Evolutionary conservation across 352 stramenopile genomes (phyloP).

Genomic region (Phytophthora agathidicida): DNA sequence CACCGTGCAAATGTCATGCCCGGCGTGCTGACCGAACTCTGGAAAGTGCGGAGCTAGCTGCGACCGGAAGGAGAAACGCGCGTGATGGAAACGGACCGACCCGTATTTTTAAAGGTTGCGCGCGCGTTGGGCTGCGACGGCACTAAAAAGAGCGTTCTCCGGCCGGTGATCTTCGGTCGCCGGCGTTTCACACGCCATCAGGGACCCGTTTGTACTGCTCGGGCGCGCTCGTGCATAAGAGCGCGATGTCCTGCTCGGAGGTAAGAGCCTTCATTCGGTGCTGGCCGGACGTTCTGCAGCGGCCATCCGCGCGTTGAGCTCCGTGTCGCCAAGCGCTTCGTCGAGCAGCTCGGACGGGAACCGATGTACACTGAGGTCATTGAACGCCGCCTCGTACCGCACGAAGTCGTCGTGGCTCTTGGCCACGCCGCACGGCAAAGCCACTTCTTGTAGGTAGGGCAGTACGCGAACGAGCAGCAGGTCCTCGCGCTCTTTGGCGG

Average conservation of each 20-base stretch:
- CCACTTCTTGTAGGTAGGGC: slow-evolving; percentile 54
- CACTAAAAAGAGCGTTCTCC: too few relatives aligned
- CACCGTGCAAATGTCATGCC: slow-evolving; percentile 61
- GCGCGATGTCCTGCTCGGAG: too few relatives aligned
- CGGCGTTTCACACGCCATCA: slow-evolving; percentile 40
- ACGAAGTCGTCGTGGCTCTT: slow-evolving; percentile 60
- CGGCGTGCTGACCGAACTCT: slow-evolving; percentile 7
- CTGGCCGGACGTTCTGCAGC: slow-evolving; percentile 18
- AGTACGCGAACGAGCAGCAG: slow-evolving; percentile 58
- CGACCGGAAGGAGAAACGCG: slow-evolving; percentile 23
- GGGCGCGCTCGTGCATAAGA: slow-evolving; percentile 15
- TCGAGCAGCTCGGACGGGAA: slow-evolving; percentile 24
- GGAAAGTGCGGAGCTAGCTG: slow-evolving; percentile 21
- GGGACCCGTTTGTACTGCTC: slow-evolving; percentile 1
- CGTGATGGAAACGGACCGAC: slow-evolving; percentile 42
- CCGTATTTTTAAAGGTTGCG: slow-evolving; percentile 19
- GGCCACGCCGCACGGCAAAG: slow-evolving; percentile 44
- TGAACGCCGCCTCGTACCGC: slow-evolving; percentile 79
- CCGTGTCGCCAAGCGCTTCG: slow-evolving; percentile 12
- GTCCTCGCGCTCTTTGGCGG: slow-evolving; percentile 39
- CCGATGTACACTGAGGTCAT: slow-evolving; percentile 54
- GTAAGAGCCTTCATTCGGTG: slow-evolving; percentile 10
- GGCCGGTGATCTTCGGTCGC: slow-evolving; percentile 32
- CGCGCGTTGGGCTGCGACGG: too few relatives aligned
- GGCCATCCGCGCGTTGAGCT: slow-evolving; percentile 26